Percentiles rank a stretch among this genome's conserved stretches.
phyloP scores from a whole-genome alignment of 2,329 filamentous ascomycete genomes.

The Fusarium nisikadoi region DNA sequence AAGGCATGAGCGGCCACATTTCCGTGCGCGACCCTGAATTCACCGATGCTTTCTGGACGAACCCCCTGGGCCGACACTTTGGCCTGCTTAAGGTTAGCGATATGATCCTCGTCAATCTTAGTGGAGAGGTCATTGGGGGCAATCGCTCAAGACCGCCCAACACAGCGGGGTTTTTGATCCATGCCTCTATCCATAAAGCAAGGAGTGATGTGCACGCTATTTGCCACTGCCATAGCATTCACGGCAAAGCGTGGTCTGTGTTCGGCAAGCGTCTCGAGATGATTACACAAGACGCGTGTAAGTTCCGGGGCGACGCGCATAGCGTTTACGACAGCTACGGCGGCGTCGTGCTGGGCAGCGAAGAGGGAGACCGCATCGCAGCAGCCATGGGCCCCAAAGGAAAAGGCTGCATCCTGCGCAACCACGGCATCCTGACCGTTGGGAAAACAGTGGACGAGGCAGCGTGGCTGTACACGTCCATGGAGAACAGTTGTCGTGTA shows the following conservation, averaged over 20 bases:
- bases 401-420: constrained; percentile 72
- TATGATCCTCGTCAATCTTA: constrained; percentile 72
- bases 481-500: constrained; percentile 71
- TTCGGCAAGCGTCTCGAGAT: constrained; percentile 74
- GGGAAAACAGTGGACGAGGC: constrained; percentile 78
- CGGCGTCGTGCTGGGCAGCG: constrained; percentile 63
- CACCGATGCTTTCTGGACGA: constrained; percentile 70
- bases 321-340: constrained; percentile 69
- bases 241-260: constrained; percentile 73
- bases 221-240: constrained; percentile 73
- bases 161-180: constrained; percentile 76
- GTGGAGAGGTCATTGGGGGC: constrained; percentile 71
- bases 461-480: constrained; percentile 73
- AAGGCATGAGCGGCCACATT: constrained; percentile 77
- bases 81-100: constrained; percentile 72
- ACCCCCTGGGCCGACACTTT: constrained; percentile 74
- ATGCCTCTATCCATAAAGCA: constrained; percentile 71
- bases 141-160: constrained; percentile 70
- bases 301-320: constrained; percentile 70
- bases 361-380: constrained; percentile 73
- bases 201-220: constrained; percentile 73
- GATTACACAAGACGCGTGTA: constrained; percentile 73
- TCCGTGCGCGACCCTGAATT: constrained; percentile 71
- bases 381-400: constrained; percentile 66
- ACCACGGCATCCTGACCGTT: constrained; percentile 77